Base-by-base conservation (phyloP, 2,329 filamentous ascomycete species). In the Apiospora phragmitis region DNA sequence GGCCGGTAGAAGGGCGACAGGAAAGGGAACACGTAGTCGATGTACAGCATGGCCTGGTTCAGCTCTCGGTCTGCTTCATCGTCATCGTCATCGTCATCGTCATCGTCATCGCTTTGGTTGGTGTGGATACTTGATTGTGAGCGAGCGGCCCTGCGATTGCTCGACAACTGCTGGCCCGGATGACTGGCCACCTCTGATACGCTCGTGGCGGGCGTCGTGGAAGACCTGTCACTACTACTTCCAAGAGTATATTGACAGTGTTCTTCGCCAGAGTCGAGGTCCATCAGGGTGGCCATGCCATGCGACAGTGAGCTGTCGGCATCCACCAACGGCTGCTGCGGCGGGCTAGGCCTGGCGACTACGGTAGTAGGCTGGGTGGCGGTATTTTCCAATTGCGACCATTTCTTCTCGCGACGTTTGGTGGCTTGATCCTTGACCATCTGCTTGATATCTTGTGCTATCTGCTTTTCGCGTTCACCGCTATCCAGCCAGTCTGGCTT, bases 1-100 rank as follows among this genome's bases (percentile, higher is more conserved):
- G 90, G 89, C 3, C 84, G 84, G 78, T 91, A 91, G 76, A 90
- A 88, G 2, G 90, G 90, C 75, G 89, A 91, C 1, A 91, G 79
- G 73, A 90, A 88, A 1, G 90, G 89, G 72, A 91, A 86, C 26
- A 91, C 83, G 72, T 88, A 86, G 77, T 92, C 89, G 65, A 91
- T 82, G 75, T 90, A 91, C 70, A 88, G 84, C 85, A 89, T 88
- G 70, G 87, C 79, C 59, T 86, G 83, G 75, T 76, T 74, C 3
- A 75, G 73, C 45, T 78, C 77, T 14, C 71, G 21, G 47, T 77
- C 76, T 2, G 73, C 72, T 62, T 68, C 72, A 66, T 74, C 69
- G 59, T 71, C 47, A 8, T 59, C 67, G 43, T 16, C 71, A 12
- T 59, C 67, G 43, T 16, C 71, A 12, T 42, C 32, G 9, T 24